Conservation (phyloP, 306 rosid species). For the cucumber (Cucumis sativus) region DNA sequence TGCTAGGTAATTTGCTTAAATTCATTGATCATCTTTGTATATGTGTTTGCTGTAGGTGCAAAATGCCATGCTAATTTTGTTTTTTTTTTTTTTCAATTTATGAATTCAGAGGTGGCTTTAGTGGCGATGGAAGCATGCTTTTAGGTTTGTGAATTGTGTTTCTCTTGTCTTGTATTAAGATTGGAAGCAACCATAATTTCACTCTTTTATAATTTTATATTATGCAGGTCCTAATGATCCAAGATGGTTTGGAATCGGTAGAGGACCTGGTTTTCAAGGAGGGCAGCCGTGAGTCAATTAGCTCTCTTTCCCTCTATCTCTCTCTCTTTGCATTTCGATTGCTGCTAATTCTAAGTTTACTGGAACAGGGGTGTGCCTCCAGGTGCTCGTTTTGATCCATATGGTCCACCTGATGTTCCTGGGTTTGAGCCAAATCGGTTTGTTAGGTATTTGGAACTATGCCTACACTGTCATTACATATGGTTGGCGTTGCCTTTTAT, state of each 20-base stretch:
- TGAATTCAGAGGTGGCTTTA: conserved; percentile 39
- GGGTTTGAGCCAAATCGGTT: conserved; percentile 72
- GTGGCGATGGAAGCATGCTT: conserved; percentile 58
- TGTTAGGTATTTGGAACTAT: conserved; percentile 31
- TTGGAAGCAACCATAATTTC: background rate
- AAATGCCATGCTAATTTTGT: conserved; percentile 2
- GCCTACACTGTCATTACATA: background rate
- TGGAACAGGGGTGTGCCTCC: conserved; percentile 65
- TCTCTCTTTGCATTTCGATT: background rate
- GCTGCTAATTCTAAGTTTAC: conserved; percentile 2
- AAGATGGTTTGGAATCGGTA: conserved; percentile 41
- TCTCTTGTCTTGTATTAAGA: background rate
- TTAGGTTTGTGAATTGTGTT: conserved; percentile 35
- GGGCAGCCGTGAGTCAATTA: conserved; percentile 49
- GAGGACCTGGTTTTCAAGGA: conserved; percentile 45
- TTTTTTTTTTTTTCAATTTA: background rate
- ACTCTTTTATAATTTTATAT: background rate
- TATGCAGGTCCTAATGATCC: conserved; percentile 64
- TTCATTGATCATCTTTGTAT: background rate
- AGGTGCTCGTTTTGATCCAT: conserved; percentile 82
- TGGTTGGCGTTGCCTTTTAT: background rate
- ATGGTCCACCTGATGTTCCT: conserved; percentile 75
- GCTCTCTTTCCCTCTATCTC: background rate
- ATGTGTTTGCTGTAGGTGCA: background rate
- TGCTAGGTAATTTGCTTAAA: conserved; percentile 32